These are phyloP conservation scores for Monosporascus sp. DNA, from an alignment of 2,329 filamentous ascomycete genomes.

Conservation along the genomic window DNA sequence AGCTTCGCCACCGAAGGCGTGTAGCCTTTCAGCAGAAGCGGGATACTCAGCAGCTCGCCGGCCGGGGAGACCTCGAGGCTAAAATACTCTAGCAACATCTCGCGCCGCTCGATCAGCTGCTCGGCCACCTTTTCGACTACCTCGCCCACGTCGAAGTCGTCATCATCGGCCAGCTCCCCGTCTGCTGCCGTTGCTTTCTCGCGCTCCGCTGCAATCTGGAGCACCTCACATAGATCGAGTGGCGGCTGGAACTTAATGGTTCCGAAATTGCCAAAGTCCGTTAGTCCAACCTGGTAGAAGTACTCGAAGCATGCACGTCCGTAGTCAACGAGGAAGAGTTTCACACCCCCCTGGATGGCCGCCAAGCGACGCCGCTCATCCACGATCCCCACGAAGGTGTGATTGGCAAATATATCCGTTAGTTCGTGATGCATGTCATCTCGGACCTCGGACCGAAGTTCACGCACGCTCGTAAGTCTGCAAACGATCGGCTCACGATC, in stretches of 20 bases:
- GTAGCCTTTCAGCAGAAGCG: constrained; percentile 84
- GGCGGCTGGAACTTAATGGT: constrained; percentile 73
- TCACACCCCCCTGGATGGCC: constrained; percentile 90
- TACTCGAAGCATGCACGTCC: constrained; percentile 81
- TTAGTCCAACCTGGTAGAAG: constrained; percentile 92
- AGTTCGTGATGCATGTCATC: constrained; percentile 77
- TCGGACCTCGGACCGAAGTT: constrained; percentile 74
- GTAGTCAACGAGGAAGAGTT: constrained; percentile 89
- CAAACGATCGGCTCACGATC: constrained; percentile 66
- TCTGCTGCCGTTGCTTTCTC: constrained; percentile 49
- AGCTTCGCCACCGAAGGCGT: constrained; percentile 80
- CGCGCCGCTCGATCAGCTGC: constrained; percentile 67
- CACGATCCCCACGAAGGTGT: constrained; percentile 90
- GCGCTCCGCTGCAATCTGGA: constrained; percentile 66
- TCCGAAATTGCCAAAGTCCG: constrained; percentile 94
- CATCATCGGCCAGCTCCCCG: constrained; percentile 29
- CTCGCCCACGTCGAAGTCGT: constrained; percentile 60
- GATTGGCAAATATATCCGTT: constrained; percentile 78
- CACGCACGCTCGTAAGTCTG: constrained; percentile 77
- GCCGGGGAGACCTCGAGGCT: constrained; percentile 73
- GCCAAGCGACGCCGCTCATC: constrained; percentile 81
- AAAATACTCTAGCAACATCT: constrained; percentile 94
- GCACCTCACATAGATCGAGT: constrained; percentile 63
- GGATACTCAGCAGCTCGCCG: constrained; percentile 73
- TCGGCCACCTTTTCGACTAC: constrained; percentile 60